Base-by-base conservation (phyloP, 768 basidiomycete species). In the Obba rivulosa region DNA sequence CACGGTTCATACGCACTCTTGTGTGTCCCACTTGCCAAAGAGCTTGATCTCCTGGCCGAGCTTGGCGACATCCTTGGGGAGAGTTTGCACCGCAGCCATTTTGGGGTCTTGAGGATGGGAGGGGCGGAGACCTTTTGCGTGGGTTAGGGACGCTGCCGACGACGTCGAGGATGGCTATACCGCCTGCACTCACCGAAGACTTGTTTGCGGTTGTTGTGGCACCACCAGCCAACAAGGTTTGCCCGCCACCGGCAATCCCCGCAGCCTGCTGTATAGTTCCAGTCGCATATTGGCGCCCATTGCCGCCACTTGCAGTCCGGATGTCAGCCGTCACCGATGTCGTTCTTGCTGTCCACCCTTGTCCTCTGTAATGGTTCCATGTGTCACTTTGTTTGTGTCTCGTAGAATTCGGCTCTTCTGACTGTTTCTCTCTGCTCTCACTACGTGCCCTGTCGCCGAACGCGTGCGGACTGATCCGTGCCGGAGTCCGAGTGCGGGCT, bases 11-110 rank as follows among this genome's bases (percentile, higher is more conserved):
- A 79, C 92, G 72, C 78, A 96, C 94, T 92, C 93, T 66, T 92
- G 85, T 55, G 92, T 88, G 49, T 97, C 94, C 96, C 96, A 99
- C 77, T 94, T 94, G 65, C 92, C 93, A 67, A 99, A 99, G 54
- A 99, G 84, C 74, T 95, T 96, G 65, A 98, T 81, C 60, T 91
- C 89, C 68, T 78, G 79, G 55, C 84, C 87, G 59, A 90, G 74
- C 69, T 71, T 87, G 53, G 87, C 85, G 64, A 92, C 76, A 48
- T 90, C 87, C 71, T 72, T 88, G 44, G 89, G 89, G 53, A 92
- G 86, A 37, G 87, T 83, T 58, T 81, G 79, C 52, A 71, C 75
- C 50, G 73, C 56, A 55, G 82, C 78, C 83, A 85, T 86, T 58
- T 59, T 62, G 53, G 51, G 40, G 54, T 49, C 49, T 49, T 53